These are phyloP conservation scores for Candolleomyces eurysporus DNA, from an alignment of 768 basidiomycete genomes.

Conservation along the genomic window DNA sequence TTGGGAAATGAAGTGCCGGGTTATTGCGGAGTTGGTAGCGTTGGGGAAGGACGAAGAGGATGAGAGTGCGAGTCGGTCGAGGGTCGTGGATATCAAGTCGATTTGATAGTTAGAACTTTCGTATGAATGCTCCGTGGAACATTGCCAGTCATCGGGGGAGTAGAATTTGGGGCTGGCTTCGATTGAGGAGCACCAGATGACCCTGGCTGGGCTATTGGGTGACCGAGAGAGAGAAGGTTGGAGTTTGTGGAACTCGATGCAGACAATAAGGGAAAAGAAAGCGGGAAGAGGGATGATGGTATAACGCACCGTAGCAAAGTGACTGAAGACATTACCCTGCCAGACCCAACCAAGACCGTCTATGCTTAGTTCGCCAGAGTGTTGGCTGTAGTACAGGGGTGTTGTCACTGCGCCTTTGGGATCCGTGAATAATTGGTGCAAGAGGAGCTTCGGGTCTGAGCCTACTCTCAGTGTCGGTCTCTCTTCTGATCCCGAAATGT, in stretches of 20 bases:
- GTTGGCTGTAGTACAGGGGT: conserved; percentile 59
- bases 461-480: too few relatives aligned
- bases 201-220: conserved; percentile 47
- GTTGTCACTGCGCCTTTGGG: conserved; percentile 48
- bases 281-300: neutral
- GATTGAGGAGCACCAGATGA: conserved; percentile 80
- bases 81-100: conserved; percentile 57
- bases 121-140: conserved; percentile 61
- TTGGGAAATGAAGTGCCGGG: conserved; percentile 62
- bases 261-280: neutral
- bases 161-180: conserved; percentile 56
- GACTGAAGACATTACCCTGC: conserved; percentile 84
- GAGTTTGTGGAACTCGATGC: conserved; percentile 58
- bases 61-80: conserved; percentile 45
- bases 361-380: conserved; percentile 52
- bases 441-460: conserved; percentile 14
- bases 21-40: conserved; percentile 5
- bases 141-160: conserved; percentile 70
- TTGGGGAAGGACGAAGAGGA: conserved; percentile 16
- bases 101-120: conserved; percentile 75
- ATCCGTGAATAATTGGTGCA: conserved; percentile 46
- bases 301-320: conserved; percentile 68
- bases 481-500: too few relatives aligned
- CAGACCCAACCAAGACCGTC: conserved; percentile 81
- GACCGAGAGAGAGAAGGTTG: conserved; percentile 50